A percentile compares a stretch with the other conserved stretches of the same genome.
Conservation (phyloP, 1,139 yeast species). For the Blastobotrys capitulatus region DNA sequence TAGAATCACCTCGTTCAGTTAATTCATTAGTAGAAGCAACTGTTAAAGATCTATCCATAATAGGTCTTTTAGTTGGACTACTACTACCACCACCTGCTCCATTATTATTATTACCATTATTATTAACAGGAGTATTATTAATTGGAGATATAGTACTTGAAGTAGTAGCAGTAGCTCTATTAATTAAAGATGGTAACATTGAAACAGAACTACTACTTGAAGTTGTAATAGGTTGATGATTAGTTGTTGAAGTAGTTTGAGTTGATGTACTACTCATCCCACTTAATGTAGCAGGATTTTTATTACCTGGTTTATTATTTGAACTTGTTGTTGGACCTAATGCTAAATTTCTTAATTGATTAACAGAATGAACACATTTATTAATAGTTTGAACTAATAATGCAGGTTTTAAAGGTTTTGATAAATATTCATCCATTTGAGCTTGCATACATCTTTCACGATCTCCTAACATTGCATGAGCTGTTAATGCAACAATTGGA, state of each 20-base stretch:
- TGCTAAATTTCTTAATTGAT: constrained; percentile 35
- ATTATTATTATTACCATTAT: background rate
- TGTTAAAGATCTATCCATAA: background rate
- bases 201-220: background rate
- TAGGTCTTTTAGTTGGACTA: background rate
- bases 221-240: background rate
- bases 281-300: constrained; percentile 1
- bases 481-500: constrained; percentile 84
- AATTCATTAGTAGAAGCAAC: background rate
- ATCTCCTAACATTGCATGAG: constrained; percentile 90
- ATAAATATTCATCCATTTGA: constrained; percentile 86
- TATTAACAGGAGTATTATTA: background rate
- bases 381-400: constrained; percentile 76
- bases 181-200: constrained; percentile 13
- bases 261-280: background rate
- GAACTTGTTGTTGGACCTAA: constrained; percentile 27
- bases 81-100: too few species aligned
- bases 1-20: background rate
- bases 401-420: constrained; percentile 82
- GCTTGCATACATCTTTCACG: constrained; percentile 79
- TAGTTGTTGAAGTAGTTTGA: too few species aligned
- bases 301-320: background rate
- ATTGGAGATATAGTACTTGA: background rate
- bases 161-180: constrained; percentile 12
- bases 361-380: constrained; percentile 61